Evolutionary conservation across 2,329 filamentous ascomycete species (phyloP), one percentile per base, ranked within the genome.

Genomic region (Truncatella angustata): DNA sequence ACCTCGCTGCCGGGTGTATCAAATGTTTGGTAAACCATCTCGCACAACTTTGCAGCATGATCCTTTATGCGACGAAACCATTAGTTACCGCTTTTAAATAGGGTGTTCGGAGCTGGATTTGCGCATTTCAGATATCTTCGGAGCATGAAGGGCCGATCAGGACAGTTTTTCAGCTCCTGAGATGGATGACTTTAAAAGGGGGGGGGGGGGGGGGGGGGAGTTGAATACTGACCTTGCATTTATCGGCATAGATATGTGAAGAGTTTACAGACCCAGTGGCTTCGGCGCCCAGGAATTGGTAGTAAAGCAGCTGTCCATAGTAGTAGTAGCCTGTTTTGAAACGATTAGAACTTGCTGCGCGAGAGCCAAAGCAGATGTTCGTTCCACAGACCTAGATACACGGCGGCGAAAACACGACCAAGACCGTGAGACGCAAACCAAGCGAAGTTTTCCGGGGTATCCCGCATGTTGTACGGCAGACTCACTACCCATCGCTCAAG

Each of bases 221-320:
- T n/a, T n/a, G n/a, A n/a, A n/a, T n/a, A n/a, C n/a, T n/a, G n/a
- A n/a, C n/a, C n/a, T 73, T 73, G 57, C 72, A 75, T 48, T 67
- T 69, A 5, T 66, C 56, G 2, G 72, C 69, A 51, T 73, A 73
- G 20, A 66, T 62, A 40, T 70, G 67, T 12, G 51, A 55, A 5
- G 57, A 56, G 9, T 56, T 57, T 28, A 56, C 32, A 5, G 39
- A 16, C 10, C 36, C 20, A 4, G 39, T 51, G 30, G 26, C 21
- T 20, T 50, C 40, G 12, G 46, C 40, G 1, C 65, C 60, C 1
- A 78, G 65, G 55, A 74, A 77, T 47, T 72, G 73, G 53, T 77
- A 78, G 60, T 72, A 75, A 4, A 79, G 67, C n/a, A 78, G 63
- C 47, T 75, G 70, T 4, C 68, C 66, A 54, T 72, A 76, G 57